A percentile compares a stretch with the other conserved stretches of the same genome.
Conservation (phyloP, 1,139 yeast genomes). For the Suhomyces yuchorum region DNA sequence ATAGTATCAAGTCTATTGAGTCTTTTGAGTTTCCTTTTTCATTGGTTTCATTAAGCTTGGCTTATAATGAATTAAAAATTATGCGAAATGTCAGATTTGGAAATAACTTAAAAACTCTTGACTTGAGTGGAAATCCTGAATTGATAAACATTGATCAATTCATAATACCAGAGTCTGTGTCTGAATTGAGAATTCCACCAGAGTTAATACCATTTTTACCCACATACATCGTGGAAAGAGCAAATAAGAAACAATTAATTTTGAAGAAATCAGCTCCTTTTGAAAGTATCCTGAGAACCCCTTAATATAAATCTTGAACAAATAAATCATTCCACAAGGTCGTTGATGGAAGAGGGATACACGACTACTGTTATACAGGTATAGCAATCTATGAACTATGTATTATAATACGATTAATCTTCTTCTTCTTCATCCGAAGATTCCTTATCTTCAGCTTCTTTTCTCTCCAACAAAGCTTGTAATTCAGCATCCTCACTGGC, state of each 20-base stretch:
- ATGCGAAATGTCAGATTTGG: slow-evolving; percentile 43
- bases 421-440: slow-evolving; percentile 50
- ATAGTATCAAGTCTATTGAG: slow-evolving; percentile 43
- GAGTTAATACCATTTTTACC: slow-evolving; percentile 42
- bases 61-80: slow-evolving; percentile 44
- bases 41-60: slow-evolving; percentile 36
- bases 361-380: slow-evolving; percentile 7
- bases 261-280: slow-evolving; percentile 32
- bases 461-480: slow-evolving; percentile 78
- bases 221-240: slow-evolving; percentile 42
- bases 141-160: slow-evolving; percentile 42
- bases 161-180: slow-evolving; percentile 40
- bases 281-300: neutral
- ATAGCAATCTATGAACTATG: slow-evolving; percentile 10
- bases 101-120: slow-evolving; percentile 35
- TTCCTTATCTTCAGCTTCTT: slow-evolving; percentile 50
- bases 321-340: neutral
- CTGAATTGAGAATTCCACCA: slow-evolving; percentile 40
- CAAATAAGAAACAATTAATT: slow-evolving; percentile 37
- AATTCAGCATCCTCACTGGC: slow-evolving; percentile 98
- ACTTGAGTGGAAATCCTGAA: slow-evolving; percentile 49
- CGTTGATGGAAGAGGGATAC: neutral
- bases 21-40: slow-evolving; percentile 42
- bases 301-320: neutral
- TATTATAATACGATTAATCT: slow-evolving; percentile 19